Conservation (phyloP, 2,329 filamentous ascomycete genomes). For the Calonectria hongkongensis region DNA sequence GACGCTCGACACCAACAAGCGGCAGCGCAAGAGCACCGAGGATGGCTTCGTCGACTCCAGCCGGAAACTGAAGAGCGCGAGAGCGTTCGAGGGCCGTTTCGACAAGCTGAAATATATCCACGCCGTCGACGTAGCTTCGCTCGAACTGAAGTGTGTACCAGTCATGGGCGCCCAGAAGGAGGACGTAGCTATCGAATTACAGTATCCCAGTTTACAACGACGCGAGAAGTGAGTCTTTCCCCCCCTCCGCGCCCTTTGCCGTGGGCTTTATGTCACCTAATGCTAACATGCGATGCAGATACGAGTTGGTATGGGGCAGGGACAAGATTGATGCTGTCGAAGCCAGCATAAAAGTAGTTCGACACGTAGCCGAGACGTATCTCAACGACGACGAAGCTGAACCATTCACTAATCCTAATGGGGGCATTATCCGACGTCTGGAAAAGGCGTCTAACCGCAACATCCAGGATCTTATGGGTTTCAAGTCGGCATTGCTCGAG, state of each 20-base stretch:
- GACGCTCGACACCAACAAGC: slow-evolving; percentile 68
- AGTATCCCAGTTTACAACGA: slow-evolving; percentile 86
- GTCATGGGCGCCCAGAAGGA: slow-evolving; percentile 70
- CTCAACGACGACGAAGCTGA: slow-evolving; percentile 81
- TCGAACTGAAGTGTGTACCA: slow-evolving; percentile 70
- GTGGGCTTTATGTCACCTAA: background rate
- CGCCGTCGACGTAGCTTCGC: slow-evolving; percentile 73
- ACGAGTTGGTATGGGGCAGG: slow-evolving; percentile 83
- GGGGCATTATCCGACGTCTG: slow-evolving; percentile 85
- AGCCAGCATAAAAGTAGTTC: slow-evolving; percentile 82
- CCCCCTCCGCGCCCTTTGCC: background rate
- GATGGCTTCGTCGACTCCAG: slow-evolving; percentile 67
- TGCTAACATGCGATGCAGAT: slow-evolving; percentile 56
- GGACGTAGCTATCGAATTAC: slow-evolving; percentile 79
- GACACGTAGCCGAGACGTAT: slow-evolving; percentile 84
- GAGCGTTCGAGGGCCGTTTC: slow-evolving; percentile 66
- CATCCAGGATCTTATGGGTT: slow-evolving; percentile 78
- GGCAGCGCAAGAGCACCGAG: slow-evolving; percentile 65
- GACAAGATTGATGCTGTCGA: slow-evolving; percentile 86
- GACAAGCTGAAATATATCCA: slow-evolving; percentile 72
- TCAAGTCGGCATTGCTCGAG: slow-evolving; percentile 81
- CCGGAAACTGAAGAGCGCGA: slow-evolving; percentile 67
- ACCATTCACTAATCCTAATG: slow-evolving; percentile 81
- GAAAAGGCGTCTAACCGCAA: slow-evolving; percentile 83
- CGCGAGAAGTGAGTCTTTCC: slow-evolving; percentile 77